Evolutionary conservation across 352 stramenopile species (phyloP).

Genomic region (Pythium sukuiense): DNA sequence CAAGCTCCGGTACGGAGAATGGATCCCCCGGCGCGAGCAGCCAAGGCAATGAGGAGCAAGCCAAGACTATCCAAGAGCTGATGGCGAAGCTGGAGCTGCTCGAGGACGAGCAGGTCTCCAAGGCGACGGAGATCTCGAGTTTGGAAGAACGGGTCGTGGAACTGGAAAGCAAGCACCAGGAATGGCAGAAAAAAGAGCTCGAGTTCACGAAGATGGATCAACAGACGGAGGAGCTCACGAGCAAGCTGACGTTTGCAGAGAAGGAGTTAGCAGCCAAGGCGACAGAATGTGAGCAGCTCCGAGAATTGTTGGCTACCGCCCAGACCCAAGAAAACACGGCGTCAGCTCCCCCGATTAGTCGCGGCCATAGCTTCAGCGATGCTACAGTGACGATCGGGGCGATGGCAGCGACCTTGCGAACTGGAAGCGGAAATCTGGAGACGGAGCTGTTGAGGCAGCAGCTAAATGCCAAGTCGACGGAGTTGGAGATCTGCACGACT

Average conservation of each 20-base stretch:
- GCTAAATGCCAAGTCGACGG: slow-evolving; percentile 44
- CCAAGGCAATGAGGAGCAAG: background rate
- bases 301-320: slow-evolving; percentile 16
- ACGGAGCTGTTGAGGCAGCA: slow-evolving; percentile 64
- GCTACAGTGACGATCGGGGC: background rate
- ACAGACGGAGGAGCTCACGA: slow-evolving; percentile 50
- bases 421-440: slow-evolving; percentile 16
- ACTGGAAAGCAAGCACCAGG: slow-evolving; percentile 41
- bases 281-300: slow-evolving; percentile 51
- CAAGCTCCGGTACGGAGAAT: background rate
- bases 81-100: slow-evolving; percentile 51
- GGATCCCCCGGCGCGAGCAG: background rate
- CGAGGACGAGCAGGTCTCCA: slow-evolving; percentile 62
- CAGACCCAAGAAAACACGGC: background rate
- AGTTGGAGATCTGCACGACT: slow-evolving; percentile 42
- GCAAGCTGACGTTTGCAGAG: slow-evolving; percentile 52
- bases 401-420: background rate
- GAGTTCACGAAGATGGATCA: slow-evolving; percentile 40
- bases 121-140: slow-evolving; percentile 46
- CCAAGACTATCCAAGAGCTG: slow-evolving; percentile 35
- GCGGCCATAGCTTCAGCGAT: slow-evolving; percentile 11
- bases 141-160: slow-evolving; percentile 60
- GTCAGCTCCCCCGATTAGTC: background rate
- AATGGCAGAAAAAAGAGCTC: slow-evolving; percentile 41
- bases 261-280: slow-evolving; percentile 49